Conservation (phyloP, 164 flowering plant genomes). For the Stephania cephalantha region DNA sequence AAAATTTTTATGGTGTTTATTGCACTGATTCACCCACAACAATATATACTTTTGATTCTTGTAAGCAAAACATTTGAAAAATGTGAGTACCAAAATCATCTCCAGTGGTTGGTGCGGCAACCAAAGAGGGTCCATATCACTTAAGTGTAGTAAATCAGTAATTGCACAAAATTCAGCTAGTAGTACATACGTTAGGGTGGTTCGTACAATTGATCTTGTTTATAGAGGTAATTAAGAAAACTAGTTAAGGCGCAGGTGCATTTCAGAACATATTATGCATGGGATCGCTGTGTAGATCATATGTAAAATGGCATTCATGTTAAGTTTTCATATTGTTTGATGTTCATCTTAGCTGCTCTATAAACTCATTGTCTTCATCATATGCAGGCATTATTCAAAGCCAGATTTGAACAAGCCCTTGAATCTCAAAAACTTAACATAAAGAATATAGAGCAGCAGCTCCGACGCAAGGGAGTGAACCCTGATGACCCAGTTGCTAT, state of each 20-base stretch:
- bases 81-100: too few species aligned
- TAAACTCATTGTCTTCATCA: not conserved
- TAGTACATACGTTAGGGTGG: too few species aligned
- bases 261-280: too few species aligned
- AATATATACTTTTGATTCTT: too few species aligned
- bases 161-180: too few species aligned
- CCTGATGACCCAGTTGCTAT: slow-evolving; percentile 97
- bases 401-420: slow-evolving; percentile 98
- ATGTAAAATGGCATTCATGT: not conserved
- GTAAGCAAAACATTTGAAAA: too few species aligned
- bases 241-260: not conserved
- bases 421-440: slow-evolving; percentile 94
- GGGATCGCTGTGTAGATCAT: too few species aligned
- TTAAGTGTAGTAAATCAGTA: too few species aligned
- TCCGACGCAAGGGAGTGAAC: slow-evolving; percentile 76
- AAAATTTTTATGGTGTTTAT: slow-evolving; percentile 4
- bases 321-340: not conserved
- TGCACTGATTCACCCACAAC: not conserved
- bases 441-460: slow-evolving; percentile 85
- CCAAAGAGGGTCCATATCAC: too few species aligned
- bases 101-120: too few species aligned
- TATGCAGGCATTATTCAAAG: slow-evolving; percentile 92
- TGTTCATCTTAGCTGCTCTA: not conserved
- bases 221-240: not conserved
- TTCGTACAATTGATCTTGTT: not conserved